Base-by-base conservation (phyloP, 1,139 yeast species). In the Taiozyma sp. region DNA sequence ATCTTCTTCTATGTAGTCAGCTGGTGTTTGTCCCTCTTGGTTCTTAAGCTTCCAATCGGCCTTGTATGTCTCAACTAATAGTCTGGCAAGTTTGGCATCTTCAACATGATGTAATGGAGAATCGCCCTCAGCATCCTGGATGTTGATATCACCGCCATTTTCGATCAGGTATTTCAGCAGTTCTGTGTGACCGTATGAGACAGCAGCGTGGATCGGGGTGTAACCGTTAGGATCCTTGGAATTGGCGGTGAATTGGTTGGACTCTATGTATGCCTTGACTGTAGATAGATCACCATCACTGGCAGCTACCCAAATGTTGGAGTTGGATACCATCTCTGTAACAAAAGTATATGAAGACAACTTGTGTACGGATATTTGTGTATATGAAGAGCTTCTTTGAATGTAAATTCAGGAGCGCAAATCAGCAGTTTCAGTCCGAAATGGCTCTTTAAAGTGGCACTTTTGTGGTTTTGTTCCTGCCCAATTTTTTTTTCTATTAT, bases 141-240 rank as follows among this genome's bases (percentile, higher is more conserved):
- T 72, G 66, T 93, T 90, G 30, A 90, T 79, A 64, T 93, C 83
- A 5, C 97, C 99, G 14, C 89, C 87, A 28, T 74, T 66, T 13
- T 63, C 67, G 24, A 89, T 71, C 49, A 93, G 75, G 54, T 76
- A 78, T 51, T 72, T 69, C 48, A 95, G 72, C 46, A 95, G 72
- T 10, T 85, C 91, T 9, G 72, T 62, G 64, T 93, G 93, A 7
- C 95, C 95, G 66, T 93, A 93, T 1, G 97, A 87, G 4, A 96
- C 96, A 4, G 98, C 97, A 0, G 99, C 99, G 67, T 93, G 99
- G 30, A 93, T 78, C 13, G 98, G 96, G 0, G 98, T 92, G 69
- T 93, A 93, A 0, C 99, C 99, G 63, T 91, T 90, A 1, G 90
- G 87, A 66, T 93, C 99, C 58, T 85, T 82, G 22, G 85, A 78